These are phyloP conservation scores for Boletellus ananiceps DNA, from an alignment of 768 basidiomycete species.

Conservation along the genomic window DNA sequence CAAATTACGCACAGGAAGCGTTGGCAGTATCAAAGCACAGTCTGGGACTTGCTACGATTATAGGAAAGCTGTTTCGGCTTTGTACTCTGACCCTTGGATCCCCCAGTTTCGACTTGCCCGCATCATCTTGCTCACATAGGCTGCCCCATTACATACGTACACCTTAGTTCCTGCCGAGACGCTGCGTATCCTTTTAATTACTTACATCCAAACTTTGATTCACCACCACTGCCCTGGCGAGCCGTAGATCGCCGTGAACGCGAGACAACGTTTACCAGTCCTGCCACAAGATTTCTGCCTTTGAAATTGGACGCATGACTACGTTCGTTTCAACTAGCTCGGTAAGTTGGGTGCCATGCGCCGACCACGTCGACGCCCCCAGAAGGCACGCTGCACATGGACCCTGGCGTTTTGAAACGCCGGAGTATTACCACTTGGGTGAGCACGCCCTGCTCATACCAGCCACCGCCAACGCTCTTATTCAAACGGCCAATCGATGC, in stretches of 20 bases:
- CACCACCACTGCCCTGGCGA: constrained; percentile 1
- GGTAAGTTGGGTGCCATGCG: no score
- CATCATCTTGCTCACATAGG: constrained; percentile 15
- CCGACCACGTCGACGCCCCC: no score
- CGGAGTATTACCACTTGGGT: no score
- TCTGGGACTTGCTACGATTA: constrained; percentile 16
- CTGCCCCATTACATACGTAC: constrained; percentile 20
- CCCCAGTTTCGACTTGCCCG: constrained; percentile 9
- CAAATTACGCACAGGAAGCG: constrained; percentile 9
- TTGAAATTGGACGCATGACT: no score
- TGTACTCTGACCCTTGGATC: constrained; percentile 22
- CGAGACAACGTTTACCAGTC: no score
- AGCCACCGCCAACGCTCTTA: no score
- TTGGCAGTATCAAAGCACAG: constrained; percentile 13
- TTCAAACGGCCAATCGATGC: no score
- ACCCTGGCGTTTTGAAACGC: no score
- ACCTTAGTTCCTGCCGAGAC: constrained; percentile 22
- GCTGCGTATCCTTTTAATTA: constrained; percentile 25
- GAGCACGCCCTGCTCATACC: no score
- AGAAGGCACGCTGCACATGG: no score
- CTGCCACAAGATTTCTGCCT: no score
- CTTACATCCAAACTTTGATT: constrained; percentile 16
- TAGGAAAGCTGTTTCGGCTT: constrained; percentile 18
- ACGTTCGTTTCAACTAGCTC: no score
- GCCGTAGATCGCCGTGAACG: not conserved